Evolutionary conservation across 108 stramenopile species (phyloP), one percentile per base, ranked within the genome.

Genomic region (Nannochloropsis gaditana): DNA sequence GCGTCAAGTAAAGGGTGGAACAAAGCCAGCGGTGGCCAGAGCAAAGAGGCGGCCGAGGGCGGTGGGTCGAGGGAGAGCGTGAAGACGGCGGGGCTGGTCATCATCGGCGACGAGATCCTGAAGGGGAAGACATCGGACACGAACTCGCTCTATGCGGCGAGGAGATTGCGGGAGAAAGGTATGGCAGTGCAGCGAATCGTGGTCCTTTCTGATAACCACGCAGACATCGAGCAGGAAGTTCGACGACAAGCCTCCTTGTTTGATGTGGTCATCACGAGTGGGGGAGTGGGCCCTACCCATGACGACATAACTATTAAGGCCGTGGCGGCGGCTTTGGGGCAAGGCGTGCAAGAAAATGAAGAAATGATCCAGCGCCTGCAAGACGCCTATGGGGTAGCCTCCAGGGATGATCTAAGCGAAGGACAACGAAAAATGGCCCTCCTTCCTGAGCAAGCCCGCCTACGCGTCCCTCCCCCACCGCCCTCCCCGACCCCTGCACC

Each of bases 231-330:
- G 3, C 90, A 92, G 15, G 96, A 97, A 85, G 90, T 91, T n/a
- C 87, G 90, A 31, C 43, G 31, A 42, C 89, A 89, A 44, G 89
- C 86, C 5, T 15, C 42, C 41, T n/a, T 47, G 43, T 88, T 92
- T 5, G 97, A 98, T 87, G 92, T 95, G 2, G 92, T 98, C 73
- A 92, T 98, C 47, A 98, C 97, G 21, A 93, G 93, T 43, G 97
- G 97, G n/a, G 97, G 97, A 1, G 93, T 98, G 41, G 97, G 97
- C 11, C 96, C 96, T 1, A 98, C 97, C 5, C 97, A 98, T 82
- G 97, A 98, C 83, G 97, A 98, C 91, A 94, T 98, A 11, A 98
- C 97, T 3, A 93, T 98, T 80, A 94, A 95, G 84, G 94, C 94
- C 44, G 95, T 97, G 17, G 95, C 96, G 0, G 86, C 84, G 44